phyloP scores from a whole-genome alignment of 495 filamentous ascomycete genomes.

The Hypoxylon rickii region DNA sequence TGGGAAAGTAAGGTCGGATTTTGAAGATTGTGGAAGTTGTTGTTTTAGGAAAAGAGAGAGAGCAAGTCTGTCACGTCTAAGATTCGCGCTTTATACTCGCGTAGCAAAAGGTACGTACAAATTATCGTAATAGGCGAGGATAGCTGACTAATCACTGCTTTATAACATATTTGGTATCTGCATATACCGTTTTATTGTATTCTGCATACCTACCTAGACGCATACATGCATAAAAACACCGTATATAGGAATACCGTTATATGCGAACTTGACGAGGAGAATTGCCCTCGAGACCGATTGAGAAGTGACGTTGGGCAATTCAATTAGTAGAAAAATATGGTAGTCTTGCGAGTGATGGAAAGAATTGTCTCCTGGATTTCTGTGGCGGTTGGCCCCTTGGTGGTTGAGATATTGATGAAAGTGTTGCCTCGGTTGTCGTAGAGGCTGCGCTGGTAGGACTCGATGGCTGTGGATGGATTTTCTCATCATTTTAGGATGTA shows the following conservation, averaged over 20 bases:
- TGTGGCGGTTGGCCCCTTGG: background rate
- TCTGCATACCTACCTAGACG: background rate
- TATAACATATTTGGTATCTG: background rate
- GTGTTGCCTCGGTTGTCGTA: background rate
- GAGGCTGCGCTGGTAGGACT: constrained; percentile 3
- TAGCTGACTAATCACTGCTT: background rate
- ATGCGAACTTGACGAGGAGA: constrained; percentile 20
- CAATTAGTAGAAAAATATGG: background rate
- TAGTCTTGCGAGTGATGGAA: no score
- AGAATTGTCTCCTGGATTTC: no score
- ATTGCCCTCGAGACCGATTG: constrained; percentile 3
- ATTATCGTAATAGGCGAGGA: constrained; percentile 7
- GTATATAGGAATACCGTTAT: constrained; percentile 11
- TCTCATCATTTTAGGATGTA: background rate
- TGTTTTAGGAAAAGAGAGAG: background rate
- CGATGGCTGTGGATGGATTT: constrained; percentile 3
- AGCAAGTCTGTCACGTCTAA: background rate
- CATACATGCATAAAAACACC: background rate
- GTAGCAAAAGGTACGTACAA: background rate
- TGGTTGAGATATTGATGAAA: constrained; percentile 19
- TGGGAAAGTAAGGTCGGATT: constrained; percentile 6
- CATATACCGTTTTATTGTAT: constrained; percentile 1
- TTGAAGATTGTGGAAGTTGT: background rate
- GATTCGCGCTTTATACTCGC: constrained; percentile 3
- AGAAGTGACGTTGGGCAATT: background rate